A percentile compares a stretch with the other conserved stretches of the same genome.
These are phyloP conservation scores for Globisporangium lucens DNA, from an alignment of 352 stramenopile genomes.

Conservation along the genomic window DNA sequence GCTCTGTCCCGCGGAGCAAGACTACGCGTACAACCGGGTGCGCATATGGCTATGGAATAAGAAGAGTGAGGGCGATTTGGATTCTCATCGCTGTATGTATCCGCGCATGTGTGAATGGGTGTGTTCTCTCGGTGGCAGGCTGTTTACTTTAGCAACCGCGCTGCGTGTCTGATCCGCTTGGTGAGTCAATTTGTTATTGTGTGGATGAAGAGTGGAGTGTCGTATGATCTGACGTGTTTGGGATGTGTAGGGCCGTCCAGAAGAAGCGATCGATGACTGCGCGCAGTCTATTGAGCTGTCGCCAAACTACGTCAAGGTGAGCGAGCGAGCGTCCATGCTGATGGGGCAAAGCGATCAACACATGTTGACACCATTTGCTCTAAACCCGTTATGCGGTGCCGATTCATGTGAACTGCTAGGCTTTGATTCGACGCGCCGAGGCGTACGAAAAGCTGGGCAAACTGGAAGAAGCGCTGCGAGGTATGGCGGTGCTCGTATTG, in stretches of 20 bases:
- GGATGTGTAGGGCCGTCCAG: slow-evolving; percentile 39
- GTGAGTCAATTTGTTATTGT: slow-evolving; percentile 15
- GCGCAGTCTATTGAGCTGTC: slow-evolving; percentile 92
- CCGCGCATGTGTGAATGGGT: not conserved
- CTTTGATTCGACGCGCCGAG: slow-evolving; percentile 89
- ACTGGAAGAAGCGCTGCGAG: slow-evolving; percentile 91
- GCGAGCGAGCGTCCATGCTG: slow-evolving; percentile 6
- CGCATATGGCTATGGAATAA: not conserved
- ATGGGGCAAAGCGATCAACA: not conserved
- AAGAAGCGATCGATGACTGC: slow-evolving; percentile 94
- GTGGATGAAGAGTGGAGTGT: not conserved
- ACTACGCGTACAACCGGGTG: slow-evolving; percentile 81
- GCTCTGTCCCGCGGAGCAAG: slow-evolving; percentile 65
- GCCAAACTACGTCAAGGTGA: slow-evolving; percentile 95
- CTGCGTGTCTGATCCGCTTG: slow-evolving; percentile 70
- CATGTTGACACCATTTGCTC: too few species aligned
- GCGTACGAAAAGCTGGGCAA: slow-evolving; percentile 92
- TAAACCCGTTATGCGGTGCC: too few species aligned
- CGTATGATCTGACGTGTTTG: not conserved
- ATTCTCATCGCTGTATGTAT: not conserved
- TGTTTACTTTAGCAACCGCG: slow-evolving; percentile 86
- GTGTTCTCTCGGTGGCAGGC: slow-evolving; percentile 31
- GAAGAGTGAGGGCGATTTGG: not conserved
- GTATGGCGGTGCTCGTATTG: slow-evolving; percentile 25
- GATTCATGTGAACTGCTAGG: slow-evolving; percentile 21